Percentiles rank a stretch among this genome's conserved stretches.
These are phyloP conservation scores for Penicillium egyptiacum DNA, from an alignment of 495 filamentous ascomycete genomes.

Conservation along the genomic window DNA sequence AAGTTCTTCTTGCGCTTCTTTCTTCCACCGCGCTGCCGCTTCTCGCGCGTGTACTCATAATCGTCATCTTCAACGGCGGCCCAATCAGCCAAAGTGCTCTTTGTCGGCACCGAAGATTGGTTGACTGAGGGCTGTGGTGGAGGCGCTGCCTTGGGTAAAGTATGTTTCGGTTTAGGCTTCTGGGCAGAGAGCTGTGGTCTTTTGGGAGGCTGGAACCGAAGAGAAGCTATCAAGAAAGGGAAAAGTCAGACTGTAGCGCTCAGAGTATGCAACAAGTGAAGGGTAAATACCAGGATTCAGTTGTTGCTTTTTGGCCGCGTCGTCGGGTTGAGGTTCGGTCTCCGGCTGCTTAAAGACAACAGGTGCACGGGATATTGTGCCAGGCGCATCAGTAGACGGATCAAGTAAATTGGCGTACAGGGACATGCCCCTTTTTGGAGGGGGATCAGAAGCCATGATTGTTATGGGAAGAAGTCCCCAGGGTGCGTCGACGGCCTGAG, in stretches of 20 bases:
- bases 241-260: constrained; percentile 47
- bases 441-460: constrained; percentile 41
- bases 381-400: constrained; percentile 50
- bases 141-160: constrained; percentile 42
- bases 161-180: constrained; percentile 66
- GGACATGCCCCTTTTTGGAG: constrained; percentile 37
- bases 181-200: constrained; percentile 67
- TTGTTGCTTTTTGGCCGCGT: constrained; percentile 66
- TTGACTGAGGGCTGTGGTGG: constrained; percentile 25
- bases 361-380: constrained; percentile 73
- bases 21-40: constrained; percentile 73
- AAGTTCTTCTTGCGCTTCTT: constrained; percentile 85
- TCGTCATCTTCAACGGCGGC: constrained; percentile 74
- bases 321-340: constrained; percentile 50
- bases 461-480: background rate
- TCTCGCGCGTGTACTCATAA: constrained; percentile 58
- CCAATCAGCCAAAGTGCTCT: constrained; percentile 84
- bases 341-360: constrained; percentile 70
- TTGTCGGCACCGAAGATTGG: constrained; percentile 37
- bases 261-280: constrained; percentile 23
- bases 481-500: background rate
- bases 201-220: constrained; percentile 86
- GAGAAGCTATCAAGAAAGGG: constrained; percentile 54
- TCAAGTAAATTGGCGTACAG: constrained; percentile 68
- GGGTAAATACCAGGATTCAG: constrained; percentile 69